Base-by-base conservation (phyloP, 163 green algal species). In the Trebouxiophyceae sp. region DNA sequence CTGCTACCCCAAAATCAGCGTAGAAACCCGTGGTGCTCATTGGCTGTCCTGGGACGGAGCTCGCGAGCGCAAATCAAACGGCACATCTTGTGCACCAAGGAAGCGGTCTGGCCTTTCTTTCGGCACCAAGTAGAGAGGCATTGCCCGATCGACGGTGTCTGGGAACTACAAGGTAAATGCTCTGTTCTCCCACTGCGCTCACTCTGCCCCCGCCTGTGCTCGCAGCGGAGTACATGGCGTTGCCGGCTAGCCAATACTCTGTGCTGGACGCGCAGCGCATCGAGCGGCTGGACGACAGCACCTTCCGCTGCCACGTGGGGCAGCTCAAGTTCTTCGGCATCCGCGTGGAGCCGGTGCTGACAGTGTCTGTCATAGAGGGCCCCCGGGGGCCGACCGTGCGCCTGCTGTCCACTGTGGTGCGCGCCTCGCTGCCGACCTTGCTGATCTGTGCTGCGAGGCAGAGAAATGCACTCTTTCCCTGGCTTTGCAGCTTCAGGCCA, bases 221-320 rank as follows among this genome's bases (percentile, higher is more conserved):
- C 60, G 62, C 78, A 90, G 84, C 77, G 23, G 81, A 85, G 8
- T 95, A 95, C 78, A 95, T 95, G 88, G 67, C 79, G 1, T 66
- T 95, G 7, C 88, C 88, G 31, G 86, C 86, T 20, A 87, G 75
- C 68, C 88, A 95, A 67, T 95, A 95, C 61, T 87, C 74, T 8
- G 87, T 95, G 30, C 72, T 95, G 33, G 87, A 93, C 57, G 88
- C 83, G 6, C 59, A 77, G 58, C 62, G 66, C 30, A 86, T 93
- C 24, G 86, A 93, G 63, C 77, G 86, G 4, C 60, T 93, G 22
- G 79, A 88, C 60, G 86, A 89, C n/a, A 63, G 66, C 59, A 85
- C 77, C 7, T 88, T 88, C 64, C 68, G 70, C 26, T 92, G 84
- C 69, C 84, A 89, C 58, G 85, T 90, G 2, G 78, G 75, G 30